Evolutionary conservation across 139 green algal species (phyloP).

Genomic region (Trebouxia sp.): DNA sequence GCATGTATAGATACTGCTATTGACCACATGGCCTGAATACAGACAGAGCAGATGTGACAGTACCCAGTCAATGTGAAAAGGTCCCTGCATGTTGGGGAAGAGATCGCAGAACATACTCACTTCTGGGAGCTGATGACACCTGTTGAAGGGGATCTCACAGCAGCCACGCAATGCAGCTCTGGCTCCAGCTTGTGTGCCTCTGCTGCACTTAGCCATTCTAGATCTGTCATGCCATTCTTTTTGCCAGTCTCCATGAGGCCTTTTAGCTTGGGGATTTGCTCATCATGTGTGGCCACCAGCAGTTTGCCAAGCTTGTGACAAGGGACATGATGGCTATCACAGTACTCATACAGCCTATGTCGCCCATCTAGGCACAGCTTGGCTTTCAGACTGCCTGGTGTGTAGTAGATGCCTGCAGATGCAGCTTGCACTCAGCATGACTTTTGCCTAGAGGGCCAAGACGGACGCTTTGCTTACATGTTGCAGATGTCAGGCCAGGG

Average conservation of each 20-base stretch:
- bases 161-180: conserved; percentile 48
- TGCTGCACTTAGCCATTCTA: conserved; percentile 56
- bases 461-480: no score
- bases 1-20: no score
- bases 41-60: not conserved
- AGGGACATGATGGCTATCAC: conserved; percentile 49
- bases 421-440: not conserved
- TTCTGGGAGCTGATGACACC: conserved; percentile 83
- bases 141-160: conserved; percentile 80
- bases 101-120: conserved; percentile 32
- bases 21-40: no score
- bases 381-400: conserved; percentile 74
- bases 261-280: conserved; percentile 30
- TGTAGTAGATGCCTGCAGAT: conserved; percentile 84
- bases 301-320: conserved; percentile 75
- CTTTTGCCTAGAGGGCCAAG: no score
- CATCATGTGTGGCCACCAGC: conserved; percentile 67
- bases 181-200: conserved; percentile 70
- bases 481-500: not conserved
- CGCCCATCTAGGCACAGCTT: conserved; percentile 76
- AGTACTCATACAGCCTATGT: conserved; percentile 61
- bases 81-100: no score
- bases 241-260: conserved; percentile 27
- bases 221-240: conserved; percentile 72
- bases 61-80: no score